Conservation (phyloP, 768 basidiomycete genomes). For the Russula griseocarnosa region DNA sequence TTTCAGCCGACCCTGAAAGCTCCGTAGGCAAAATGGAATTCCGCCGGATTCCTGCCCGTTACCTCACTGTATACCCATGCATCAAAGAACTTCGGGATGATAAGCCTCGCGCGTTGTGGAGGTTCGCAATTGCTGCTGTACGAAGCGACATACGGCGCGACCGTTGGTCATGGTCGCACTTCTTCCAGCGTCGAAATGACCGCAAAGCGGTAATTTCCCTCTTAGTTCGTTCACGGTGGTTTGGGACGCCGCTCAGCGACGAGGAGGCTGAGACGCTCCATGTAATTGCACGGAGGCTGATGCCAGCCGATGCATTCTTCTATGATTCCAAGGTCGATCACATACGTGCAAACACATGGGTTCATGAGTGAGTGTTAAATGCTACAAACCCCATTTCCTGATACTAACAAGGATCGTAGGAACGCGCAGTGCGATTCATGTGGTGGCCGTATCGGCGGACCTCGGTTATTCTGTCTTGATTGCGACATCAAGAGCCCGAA, state of each 20-base stretch:
- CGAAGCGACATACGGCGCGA: constrained; percentile 28
- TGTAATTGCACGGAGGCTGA: constrained; percentile 25
- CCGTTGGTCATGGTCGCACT: constrained; percentile 34
- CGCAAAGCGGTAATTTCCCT: constrained; percentile 32
- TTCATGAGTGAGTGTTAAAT: constrained; percentile 27
- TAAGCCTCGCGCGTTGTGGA: constrained; percentile 35
- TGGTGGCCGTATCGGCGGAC: constrained; percentile 31
- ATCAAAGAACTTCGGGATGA: constrained; percentile 29
- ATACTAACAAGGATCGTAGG: constrained; percentile 6
- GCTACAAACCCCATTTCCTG: background rate
- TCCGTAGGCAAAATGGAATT: constrained; percentile 27
- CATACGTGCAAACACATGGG: constrained; percentile 27
- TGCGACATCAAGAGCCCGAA: constrained; percentile 28
- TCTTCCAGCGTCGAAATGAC: constrained; percentile 33
- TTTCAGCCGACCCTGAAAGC: background rate
- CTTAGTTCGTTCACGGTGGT: constrained; percentile 28
- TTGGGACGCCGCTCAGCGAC: constrained; percentile 26
- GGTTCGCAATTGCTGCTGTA: constrained; percentile 33
- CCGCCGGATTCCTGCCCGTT: constrained; percentile 29
- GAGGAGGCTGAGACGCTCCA: constrained; percentile 29
- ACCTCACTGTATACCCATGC: constrained; percentile 31
- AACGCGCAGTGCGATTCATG: constrained; percentile 32
- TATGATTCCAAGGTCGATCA: constrained; percentile 28
- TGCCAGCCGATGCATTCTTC: constrained; percentile 32
- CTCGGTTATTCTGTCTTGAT: constrained; percentile 35